Conservation (phyloP, 2,329 filamentous ascomycete genomes). For the Colletotrichum theobromicola region DNA sequence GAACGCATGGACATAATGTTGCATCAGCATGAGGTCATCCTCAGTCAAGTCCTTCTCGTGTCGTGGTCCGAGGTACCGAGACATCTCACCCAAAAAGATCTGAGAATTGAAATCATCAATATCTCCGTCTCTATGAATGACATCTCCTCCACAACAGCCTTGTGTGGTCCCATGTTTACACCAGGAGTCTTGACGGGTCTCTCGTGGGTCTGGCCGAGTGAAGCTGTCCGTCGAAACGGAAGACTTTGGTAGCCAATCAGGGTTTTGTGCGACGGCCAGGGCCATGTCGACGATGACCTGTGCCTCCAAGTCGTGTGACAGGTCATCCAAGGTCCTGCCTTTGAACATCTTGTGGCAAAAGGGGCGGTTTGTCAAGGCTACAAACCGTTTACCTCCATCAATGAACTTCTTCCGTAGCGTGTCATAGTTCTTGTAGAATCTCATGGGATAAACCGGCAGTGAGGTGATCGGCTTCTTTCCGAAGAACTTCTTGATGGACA, state of each 20-base stretch:
- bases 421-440: background rate
- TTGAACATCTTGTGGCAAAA: background rate
- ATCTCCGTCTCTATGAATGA: background rate
- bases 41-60: background rate
- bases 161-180: background rate
- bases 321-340: background rate
- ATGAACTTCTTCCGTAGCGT: background rate
- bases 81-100: background rate
- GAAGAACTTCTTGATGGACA: slow-evolving; percentile 8
- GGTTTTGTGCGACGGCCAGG: background rate
- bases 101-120: background rate
- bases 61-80: background rate
- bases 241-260: background rate
- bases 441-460: slow-evolving; percentile 3
- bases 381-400: background rate
- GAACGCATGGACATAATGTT: slow-evolving; percentile 10
- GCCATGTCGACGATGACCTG: slow-evolving; percentile 14
- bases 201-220: background rate
- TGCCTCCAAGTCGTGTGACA: background rate
- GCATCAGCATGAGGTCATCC: slow-evolving; percentile 6
- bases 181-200: background rate
- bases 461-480: background rate
- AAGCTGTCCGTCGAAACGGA: background rate
- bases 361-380: background rate
- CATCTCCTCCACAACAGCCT: background rate